These are phyloP conservation scores for Alternaria sp. DNA, from an alignment of 2,329 filamentous ascomycete species.

Conservation along the genomic window DNA sequence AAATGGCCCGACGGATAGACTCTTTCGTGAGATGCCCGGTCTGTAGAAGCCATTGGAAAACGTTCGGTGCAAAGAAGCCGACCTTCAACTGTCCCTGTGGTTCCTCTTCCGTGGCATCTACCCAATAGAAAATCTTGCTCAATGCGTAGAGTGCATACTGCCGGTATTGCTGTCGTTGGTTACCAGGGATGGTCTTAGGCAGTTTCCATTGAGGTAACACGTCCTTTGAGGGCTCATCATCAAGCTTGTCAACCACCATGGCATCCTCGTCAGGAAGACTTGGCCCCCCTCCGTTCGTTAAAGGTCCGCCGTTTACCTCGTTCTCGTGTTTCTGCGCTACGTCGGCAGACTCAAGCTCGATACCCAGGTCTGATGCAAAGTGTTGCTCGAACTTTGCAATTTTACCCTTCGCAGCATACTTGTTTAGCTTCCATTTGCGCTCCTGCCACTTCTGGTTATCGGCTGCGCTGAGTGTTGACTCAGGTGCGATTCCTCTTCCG, in stretches of 20 bases:
- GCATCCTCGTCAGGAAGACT: slow-evolving; percentile 28
- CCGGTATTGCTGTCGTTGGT: slow-evolving; percentile 67
- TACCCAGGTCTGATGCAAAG: slow-evolving; percentile 50
- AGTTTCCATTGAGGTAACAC: slow-evolving; percentile 59
- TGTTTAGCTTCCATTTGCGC: slow-evolving; percentile 47
- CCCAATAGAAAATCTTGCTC: slow-evolving; percentile 57
- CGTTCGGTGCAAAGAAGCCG: slow-evolving; percentile 58
- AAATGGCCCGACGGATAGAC: slow-evolving; percentile 54
- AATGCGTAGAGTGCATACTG: slow-evolving; percentile 68
- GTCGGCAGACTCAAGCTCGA: slow-evolving; percentile 39
- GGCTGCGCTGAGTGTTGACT: not conserved
- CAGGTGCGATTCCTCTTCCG: slow-evolving; percentile 64
- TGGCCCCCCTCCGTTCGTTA: slow-evolving; percentile 33
- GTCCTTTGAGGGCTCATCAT: slow-evolving; percentile 27
- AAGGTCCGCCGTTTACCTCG: slow-evolving; percentile 27
- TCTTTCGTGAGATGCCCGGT: slow-evolving; percentile 60
- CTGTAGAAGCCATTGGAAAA: slow-evolving; percentile 68
- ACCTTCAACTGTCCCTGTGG: slow-evolving; percentile 46
- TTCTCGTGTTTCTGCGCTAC: slow-evolving; percentile 27
- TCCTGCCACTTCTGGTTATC: slow-evolving; percentile 41
- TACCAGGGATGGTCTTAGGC: slow-evolving; percentile 38
- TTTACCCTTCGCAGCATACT: slow-evolving; percentile 46
- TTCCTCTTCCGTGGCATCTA: slow-evolving; percentile 21
- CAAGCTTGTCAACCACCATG: slow-evolving; percentile 25
- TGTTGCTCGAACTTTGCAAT: slow-evolving; percentile 53